Base-by-base conservation (phyloP, 2,329 filamentous ascomycete genomes). In the Fulvia fulva region DNA sequence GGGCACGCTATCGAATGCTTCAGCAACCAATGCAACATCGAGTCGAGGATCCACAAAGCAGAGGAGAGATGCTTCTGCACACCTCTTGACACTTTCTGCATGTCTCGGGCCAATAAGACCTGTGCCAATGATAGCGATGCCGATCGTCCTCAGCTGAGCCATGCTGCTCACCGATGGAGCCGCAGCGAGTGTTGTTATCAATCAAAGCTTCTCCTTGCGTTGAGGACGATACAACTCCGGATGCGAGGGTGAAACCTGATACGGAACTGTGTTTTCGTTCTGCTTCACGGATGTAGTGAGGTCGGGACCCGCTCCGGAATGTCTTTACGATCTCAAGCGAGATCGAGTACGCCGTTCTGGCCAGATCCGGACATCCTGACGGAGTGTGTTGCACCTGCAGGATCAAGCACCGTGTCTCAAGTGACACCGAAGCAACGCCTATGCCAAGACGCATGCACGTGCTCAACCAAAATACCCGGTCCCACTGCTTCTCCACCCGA, bases 21-120 rank as follows among this genome's bases (percentile, higher is more conserved):
- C 51, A 3, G 79, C 78, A 2, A 73, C 66, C 19, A 59, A 58
- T 49, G 68, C 46, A 2, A 75, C 76, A 19, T 70, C 69, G 12
- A 75, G 74, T 44, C 73, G 71, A 21, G 78, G 78, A 60, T 82
- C 79, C 44, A 81, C 76, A 19, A 82, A 70, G 41, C 77, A 79
- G 12, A 71, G 56, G 2, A 82, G 71, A 8, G 69, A 65, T 22
- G 78, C 74, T 19, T 68, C 65, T 5, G 72, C 68, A 58, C 76
- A 74, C 3, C 67, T 62, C 26, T 73, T 58, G 8, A 82, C 71
- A 16, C 78, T 76, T 60, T 76, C 66, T 0, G 78, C 79, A 64
- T 83, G 80, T 22, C 79, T 74, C 34, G 79, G 79, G 3, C 80
- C 80, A 52, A 82, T 81, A 14, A 78, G 67, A 1, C 80, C 81